Evolutionary conservation across 1,284 basidiomycete genomes (phyloP).

Genomic region (Ustilago curta): DNA sequence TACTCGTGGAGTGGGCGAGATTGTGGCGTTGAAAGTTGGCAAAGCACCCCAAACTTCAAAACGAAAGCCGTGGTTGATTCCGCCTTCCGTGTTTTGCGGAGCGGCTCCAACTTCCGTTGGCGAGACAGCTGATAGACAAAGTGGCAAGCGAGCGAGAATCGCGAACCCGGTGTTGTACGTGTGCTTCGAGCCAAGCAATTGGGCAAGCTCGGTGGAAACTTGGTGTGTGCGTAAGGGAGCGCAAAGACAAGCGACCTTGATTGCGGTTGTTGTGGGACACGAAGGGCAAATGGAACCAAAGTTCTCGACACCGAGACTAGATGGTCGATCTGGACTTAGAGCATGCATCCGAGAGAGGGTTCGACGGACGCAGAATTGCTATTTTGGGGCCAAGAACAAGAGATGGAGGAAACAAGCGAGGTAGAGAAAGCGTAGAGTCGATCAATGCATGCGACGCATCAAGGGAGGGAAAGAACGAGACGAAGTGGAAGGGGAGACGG

Average conservation of each 20-base stretch:
- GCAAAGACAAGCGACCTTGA: constrained; percentile 3
- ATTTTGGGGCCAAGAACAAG: background rate
- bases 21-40: background rate
- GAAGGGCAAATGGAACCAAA: background rate
- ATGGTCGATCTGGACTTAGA: constrained; percentile 1
- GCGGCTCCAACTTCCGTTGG: background rate
- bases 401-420: constrained; percentile 16
- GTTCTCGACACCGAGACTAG: constrained; percentile 1
- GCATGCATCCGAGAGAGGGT: background rate
- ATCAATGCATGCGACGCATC: constrained; percentile 10
- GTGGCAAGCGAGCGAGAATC: background rate
- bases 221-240: background rate
- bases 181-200: background rate
- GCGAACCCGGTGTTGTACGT: background rate
- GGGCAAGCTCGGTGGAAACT: background rate
- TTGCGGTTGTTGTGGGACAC: background rate
- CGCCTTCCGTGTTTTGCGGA: background rate
- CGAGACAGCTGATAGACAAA: background rate
- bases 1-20: background rate
- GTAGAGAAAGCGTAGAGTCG: constrained; percentile 14
- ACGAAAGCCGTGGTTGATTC: background rate
- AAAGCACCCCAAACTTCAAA: background rate
- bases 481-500: background rate
- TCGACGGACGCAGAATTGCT: background rate
- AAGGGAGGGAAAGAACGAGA: background rate